These are phyloP conservation scores for Porphyrellus sp. DNA, from an alignment of 1,284 basidiomycete genomes.

Conservation along the genomic window DNA sequence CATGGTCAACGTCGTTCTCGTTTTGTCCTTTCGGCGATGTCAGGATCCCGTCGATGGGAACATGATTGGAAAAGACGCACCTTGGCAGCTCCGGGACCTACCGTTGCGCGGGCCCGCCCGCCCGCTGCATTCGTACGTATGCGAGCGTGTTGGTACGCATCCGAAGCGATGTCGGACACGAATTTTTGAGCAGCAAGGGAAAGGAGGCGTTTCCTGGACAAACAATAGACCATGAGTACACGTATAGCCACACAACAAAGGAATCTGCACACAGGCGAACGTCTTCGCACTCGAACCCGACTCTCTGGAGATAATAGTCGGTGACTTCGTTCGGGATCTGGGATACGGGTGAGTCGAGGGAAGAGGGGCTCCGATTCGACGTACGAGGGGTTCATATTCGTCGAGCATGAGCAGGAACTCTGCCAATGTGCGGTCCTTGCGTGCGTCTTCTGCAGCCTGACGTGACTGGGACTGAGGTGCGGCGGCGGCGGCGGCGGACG, in stretches of 20 bases:
- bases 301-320: constrained; percentile 94
- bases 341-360: not conserved
- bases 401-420: constrained; percentile 96
- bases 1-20: constrained; percentile 96
- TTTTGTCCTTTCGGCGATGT: constrained; percentile 66
- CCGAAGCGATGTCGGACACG: constrained; percentile 93
- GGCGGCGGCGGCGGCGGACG: constrained; percentile 32
- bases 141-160: constrained; percentile 97
- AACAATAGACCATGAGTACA: constrained; percentile 4
- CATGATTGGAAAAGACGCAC: constrained; percentile 37
- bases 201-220: constrained; percentile 81
- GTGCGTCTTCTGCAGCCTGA: constrained; percentile 76
- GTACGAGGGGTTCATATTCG: constrained; percentile 91
- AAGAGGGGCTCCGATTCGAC: constrained; percentile 27
- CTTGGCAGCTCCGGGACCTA: constrained; percentile 60
- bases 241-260: not conserved
- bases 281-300: constrained; percentile 96
- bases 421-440: constrained; percentile 86
- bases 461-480: constrained; percentile 52
- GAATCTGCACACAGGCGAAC: constrained; percentile 68
- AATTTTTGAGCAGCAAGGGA: constrained; percentile 98
- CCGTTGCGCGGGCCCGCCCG: constrained; percentile 58
- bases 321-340: constrained; percentile 98
- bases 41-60: not conserved
- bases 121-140: constrained; percentile 81